Base-by-base conservation (phyloP, 306 rosid species). In the Lithocarpus polystachyus region DNA sequence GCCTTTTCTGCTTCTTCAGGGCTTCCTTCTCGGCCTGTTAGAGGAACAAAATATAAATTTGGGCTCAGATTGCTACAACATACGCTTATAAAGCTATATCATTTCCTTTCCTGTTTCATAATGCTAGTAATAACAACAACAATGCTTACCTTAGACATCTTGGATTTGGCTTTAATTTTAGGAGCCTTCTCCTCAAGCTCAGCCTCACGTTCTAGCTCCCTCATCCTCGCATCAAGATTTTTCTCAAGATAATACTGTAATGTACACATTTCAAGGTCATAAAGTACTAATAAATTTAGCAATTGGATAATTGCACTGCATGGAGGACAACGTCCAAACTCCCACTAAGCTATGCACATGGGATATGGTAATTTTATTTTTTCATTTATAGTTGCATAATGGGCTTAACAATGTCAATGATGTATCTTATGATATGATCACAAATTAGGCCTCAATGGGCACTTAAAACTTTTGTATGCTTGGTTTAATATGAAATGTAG, bases 111-210 rank as follows among this genome's bases (percentile, higher is more conserved):
- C 60, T 20, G 64, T 5, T 43, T 53, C 65, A 73, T 5, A 22
- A 28, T 12, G 65, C 20, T 20, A 65, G 64, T 18, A 35, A 54
- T 29, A 40, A 69, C 65, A 67, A 75, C 53, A 15, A 73, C 7
- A 8, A 52, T 68, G 76, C 29, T 56, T 82, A 94, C 99, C 97
- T 91, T 95, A 7, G 99, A 92, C 99, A 95, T 94, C 91, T 94
- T 94, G 22, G 97, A 94, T 87, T 94, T 94, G 80, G 99, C 99
- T 84, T 94, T 94, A 71, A 89, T 85, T 85, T 92, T 91, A 43
- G 98, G 98, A 84, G 97, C 99, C 82, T 91, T 95, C 77, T 87
- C 97, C 29, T 92, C 99, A 18, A 95, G 89, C 79, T 90, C 99
- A 1, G 99, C 99, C 84, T 93, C 92, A 0, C 98, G 98, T 80